Evolutionary conservation across 192 early-diverging fungal genomes (phyloP).

Genomic region (Coemansia sp.): DNA sequence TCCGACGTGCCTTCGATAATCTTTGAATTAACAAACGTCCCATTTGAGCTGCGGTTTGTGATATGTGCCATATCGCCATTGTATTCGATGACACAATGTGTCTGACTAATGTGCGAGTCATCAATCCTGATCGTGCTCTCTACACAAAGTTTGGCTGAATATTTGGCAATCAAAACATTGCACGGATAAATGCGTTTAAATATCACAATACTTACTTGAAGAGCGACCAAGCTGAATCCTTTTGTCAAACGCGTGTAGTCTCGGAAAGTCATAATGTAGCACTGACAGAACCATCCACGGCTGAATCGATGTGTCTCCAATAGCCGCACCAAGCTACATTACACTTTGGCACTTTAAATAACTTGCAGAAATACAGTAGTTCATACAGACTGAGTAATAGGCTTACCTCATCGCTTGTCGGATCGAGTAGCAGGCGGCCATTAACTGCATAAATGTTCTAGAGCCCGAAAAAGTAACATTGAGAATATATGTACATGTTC

Average conservation of each 20-base stretch:
- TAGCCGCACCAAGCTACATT: not conserved
- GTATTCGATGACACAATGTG: conserved; percentile 30
- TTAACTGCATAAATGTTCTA: conserved; percentile 27
- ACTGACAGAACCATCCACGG: conserved; percentile 31
- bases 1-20: conserved; percentile 9
- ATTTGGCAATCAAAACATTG: too few relatives aligned
- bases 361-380: too few relatives aligned
- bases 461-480: not conserved
- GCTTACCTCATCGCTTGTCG: conserved; percentile 7
- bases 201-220: conserved; percentile 14
- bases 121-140: conserved; percentile 26
- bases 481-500: not conserved
- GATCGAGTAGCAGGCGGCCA: conserved; percentile 28
- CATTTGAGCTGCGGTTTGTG: conserved; percentile 31
- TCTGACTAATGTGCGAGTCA: conserved; percentile 39
- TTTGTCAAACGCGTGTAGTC: conserved; percentile 19
- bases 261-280: conserved; percentile 19
- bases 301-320: not conserved
- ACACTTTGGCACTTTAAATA: not conserved
- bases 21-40: conserved; percentile 41
- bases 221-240: conserved; percentile 27
- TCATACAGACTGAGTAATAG: not conserved
- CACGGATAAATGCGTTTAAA: not conserved
- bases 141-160: not conserved
- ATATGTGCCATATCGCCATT: conserved; percentile 13